Conservation (phyloP, 495 filamentous ascomycete genomes). For the Aspergillus cristatus region DNA sequence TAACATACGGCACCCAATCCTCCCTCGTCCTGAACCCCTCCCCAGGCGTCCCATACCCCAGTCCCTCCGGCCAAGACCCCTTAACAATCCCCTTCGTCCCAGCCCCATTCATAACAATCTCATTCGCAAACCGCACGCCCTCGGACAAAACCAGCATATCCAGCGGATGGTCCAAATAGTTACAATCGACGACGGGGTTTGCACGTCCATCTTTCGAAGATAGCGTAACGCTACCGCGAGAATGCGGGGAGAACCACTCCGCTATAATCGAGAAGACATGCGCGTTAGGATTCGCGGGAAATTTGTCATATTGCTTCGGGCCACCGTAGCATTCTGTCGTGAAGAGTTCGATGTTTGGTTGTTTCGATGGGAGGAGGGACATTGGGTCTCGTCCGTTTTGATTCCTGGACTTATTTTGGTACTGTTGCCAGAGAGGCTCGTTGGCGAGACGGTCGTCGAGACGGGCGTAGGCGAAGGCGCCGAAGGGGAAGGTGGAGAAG, state of each 20-base stretch:
- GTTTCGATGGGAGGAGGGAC: conserved; percentile 25
- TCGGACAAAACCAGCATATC: conserved; percentile 37
- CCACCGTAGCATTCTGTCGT: conserved; percentile 41
- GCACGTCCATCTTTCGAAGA: conserved; percentile 19
- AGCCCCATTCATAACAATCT: conserved; percentile 37
- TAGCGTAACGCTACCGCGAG: conserved; percentile 25
- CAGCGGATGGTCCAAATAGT: conserved; percentile 32
- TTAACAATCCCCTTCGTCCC: conserved; percentile 43
- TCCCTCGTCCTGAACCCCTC: conserved; percentile 32
- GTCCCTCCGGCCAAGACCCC: conserved; percentile 36
- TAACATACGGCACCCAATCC: conserved; percentile 34
- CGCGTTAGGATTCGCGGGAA: conserved; percentile 21
- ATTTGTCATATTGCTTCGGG: conserved; percentile 33
- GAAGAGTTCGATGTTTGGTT: conserved; percentile 41
- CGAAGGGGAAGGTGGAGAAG: conserved; percentile 40
- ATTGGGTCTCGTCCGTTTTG: conserved; percentile 34
- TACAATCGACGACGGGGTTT: conserved; percentile 35
- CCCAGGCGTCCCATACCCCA: conserved; percentile 16
- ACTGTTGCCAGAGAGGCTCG: conserved; percentile 26
- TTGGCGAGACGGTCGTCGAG: conserved; percentile 32
- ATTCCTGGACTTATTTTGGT: conserved; percentile 9
- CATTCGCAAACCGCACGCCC: conserved; percentile 36
- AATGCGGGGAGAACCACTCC: conserved; percentile 19
- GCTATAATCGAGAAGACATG: conserved; percentile 27
- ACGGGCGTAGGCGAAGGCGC: conserved; percentile 41